Percentiles rank a stretch among this genome's conserved stretches.
Conservation (phyloP, 2,329 filamentous ascomycete species). For the Arthrobotrys pseudoclavata region DNA sequence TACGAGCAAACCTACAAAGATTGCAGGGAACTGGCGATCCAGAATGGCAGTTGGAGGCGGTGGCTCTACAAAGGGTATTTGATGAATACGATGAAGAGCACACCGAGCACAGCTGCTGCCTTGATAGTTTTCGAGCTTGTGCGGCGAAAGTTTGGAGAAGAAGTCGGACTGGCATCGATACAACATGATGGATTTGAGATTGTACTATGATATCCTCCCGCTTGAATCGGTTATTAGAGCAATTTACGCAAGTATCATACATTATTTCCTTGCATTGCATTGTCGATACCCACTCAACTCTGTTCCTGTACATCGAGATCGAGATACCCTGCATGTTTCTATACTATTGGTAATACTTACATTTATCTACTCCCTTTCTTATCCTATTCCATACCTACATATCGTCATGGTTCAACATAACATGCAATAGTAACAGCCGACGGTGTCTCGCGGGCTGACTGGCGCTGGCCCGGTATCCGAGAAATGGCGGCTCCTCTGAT, state of each 20-base stretch:
- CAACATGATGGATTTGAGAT: constrained; percentile 80
- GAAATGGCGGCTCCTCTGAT: constrained; percentile 17
- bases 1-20: constrained; percentile 78
- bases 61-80: constrained; percentile 82
- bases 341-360: background rate
- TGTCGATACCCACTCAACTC: constrained; percentile 20
- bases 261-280: constrained; percentile 22
- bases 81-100: constrained; percentile 78
- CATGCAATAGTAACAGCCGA: background rate
- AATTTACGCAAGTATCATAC: constrained; percentile 21
- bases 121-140: constrained; percentile 84
- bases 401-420: background rate
- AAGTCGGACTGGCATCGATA: constrained; percentile 75
- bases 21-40: constrained; percentile 73
- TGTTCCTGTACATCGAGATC: constrained; percentile 18
- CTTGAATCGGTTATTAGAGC: background rate
- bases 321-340: constrained; percentile 10
- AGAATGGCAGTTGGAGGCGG: constrained; percentile 72
- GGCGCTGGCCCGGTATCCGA: background rate
- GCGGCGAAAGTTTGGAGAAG: constrained; percentile 77
- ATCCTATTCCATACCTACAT: background rate
- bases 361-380: background rate
- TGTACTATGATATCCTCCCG: constrained; percentile 68
- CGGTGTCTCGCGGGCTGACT: constrained; percentile 6
- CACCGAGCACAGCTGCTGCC: constrained; percentile 81